Percentiles rank a stretch among this genome's conserved stretches.
phyloP scores from a whole-genome alignment of 75 land plant species.

The Sequoia sempervirens region DNA sequence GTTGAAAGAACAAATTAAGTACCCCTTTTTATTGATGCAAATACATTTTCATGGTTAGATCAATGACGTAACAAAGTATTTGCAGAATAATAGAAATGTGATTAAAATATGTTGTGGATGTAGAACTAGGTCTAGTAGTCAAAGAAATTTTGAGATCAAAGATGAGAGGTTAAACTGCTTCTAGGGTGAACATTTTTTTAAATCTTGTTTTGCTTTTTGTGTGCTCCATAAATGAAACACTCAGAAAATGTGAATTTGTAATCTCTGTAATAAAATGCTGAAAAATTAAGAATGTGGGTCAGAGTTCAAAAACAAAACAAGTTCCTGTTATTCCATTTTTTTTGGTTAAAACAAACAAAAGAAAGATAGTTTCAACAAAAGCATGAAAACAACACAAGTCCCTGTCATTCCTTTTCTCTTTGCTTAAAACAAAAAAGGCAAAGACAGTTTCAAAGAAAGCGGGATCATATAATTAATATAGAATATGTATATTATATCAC shows the following conservation, averaged over 20 bases:
- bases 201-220: background rate
- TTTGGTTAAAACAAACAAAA: background rate
- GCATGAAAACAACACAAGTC: background rate
- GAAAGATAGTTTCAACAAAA: background rate
- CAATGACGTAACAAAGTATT: background rate
- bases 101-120: background rate
- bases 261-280: background rate
- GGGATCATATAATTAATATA: background rate
- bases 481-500: background rate
- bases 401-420: background rate
- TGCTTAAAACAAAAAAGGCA: background rate
- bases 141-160: background rate
- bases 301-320: background rate
- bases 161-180: background rate
- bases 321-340: background rate
- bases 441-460: background rate
- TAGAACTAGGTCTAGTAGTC: background rate
- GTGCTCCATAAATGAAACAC: background rate
- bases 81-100: background rate
- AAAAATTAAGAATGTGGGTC: background rate
- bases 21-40: background rate
- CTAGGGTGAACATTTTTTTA: background rate
- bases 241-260: background rate
- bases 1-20: background rate
- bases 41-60: background rate